Percentiles rank a stretch among this genome's conserved stretches.
These are phyloP conservation scores for Fraxinus anomala DNA, from an alignment of 257 asterid species.

Conservation along the genomic window DNA sequence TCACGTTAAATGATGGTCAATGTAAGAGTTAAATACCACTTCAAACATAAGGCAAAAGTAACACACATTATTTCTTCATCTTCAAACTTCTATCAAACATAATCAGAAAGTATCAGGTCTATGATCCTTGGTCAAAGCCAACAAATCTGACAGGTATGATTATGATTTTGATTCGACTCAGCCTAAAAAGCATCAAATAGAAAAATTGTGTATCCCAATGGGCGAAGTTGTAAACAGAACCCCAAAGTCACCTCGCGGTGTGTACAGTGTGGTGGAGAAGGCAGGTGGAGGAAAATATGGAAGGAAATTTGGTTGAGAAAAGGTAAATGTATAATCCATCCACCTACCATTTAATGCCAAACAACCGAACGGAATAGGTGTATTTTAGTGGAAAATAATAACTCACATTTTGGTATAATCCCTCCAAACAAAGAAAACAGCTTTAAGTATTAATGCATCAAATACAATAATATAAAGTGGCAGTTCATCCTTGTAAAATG, in stretches of 20 bases:
- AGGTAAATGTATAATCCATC: background rate
- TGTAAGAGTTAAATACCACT: background rate
- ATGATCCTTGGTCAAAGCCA: slow-evolving; percentile 8
- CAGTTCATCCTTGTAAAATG: slow-evolving; percentile 20
- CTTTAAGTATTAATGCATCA: background rate
- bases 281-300: background rate
- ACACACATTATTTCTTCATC: background rate
- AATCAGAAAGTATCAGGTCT: background rate
- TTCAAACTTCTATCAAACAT: background rate
- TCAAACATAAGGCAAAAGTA: background rate
- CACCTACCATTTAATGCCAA: slow-evolving; percentile 1
- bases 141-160: background rate
- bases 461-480: slow-evolving; percentile 12
- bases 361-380: background rate
- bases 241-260: background rate
- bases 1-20: background rate
- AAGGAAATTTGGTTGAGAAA: background rate
- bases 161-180: background rate
- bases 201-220: background rate
- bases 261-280: background rate
- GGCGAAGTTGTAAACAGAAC: background rate
- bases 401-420: background rate
- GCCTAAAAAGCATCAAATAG: slow-evolving; percentile 3
- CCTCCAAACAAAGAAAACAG: slow-evolving; percentile 16
- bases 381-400: background rate